A percentile compares a stretch with the other conserved stretches of the same genome.
These are phyloP conservation scores for Agrocybe chaxingu DNA, from an alignment of 768 basidiomycete species.

Conservation along the genomic window DNA sequence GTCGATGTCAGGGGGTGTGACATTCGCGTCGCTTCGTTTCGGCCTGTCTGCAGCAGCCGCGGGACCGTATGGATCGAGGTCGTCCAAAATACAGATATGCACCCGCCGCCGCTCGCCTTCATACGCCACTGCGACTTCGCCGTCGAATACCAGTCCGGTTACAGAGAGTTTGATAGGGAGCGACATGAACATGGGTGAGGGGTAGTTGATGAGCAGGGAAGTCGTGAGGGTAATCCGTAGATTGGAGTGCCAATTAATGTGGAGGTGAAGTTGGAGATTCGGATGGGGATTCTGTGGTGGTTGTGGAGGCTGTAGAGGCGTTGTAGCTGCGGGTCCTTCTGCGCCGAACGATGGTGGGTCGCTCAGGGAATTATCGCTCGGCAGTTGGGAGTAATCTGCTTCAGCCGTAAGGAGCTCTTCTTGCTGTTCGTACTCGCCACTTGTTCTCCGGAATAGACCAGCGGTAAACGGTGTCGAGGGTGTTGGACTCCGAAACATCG, in stretches of 20 bases:
- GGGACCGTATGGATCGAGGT: conserved; percentile 82
- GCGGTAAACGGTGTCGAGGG: conserved; percentile 25
- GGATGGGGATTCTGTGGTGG: conserved; percentile 41
- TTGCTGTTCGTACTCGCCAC: conserved; percentile 14
- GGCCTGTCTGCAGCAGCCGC: conserved; percentile 42
- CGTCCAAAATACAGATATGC: conserved; percentile 87
- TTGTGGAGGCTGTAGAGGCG: conserved; percentile 19
- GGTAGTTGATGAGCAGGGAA: conserved; percentile 94
- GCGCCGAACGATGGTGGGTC: conserved; percentile 19
- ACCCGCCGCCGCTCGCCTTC: conserved; percentile 78
- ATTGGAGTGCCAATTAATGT: conserved; percentile 83
- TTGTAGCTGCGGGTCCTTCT: conserved; percentile 10
- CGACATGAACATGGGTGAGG: conserved; percentile 94
- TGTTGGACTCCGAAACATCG: conserved; percentile 25
- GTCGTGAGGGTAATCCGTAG: conserved; percentile 87
- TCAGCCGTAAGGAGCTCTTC: conserved; percentile 4
- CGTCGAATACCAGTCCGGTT: conserved; percentile 81
- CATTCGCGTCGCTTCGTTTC: conserved; percentile 44
- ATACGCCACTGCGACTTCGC: conserved; percentile 89
- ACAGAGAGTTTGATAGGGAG: conserved; percentile 93
- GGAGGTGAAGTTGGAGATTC: conserved; percentile 87
- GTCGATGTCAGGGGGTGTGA: conserved; percentile 58
- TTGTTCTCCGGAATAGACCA: conserved; percentile 16
- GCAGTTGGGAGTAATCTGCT: neutral
- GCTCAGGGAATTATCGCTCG: conserved; percentile 11